Conservation (phyloP, 75 land plant genomes). For the Sequoia sempervirens region DNA sequence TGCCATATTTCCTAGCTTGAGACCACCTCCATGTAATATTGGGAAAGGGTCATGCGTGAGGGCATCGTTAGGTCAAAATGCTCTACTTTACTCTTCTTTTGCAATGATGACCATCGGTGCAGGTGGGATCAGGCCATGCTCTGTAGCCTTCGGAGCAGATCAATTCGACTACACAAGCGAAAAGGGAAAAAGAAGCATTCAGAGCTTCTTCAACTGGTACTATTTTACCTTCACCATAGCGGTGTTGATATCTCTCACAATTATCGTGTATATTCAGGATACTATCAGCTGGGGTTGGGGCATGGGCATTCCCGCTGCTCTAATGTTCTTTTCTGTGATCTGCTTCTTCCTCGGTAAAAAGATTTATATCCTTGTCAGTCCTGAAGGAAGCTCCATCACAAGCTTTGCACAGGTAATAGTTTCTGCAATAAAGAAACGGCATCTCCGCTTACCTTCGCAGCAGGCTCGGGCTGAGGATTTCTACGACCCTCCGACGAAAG, state of each 20-base stretch:
- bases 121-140: constrained; percentile 17
- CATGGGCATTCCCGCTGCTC: constrained; percentile 41
- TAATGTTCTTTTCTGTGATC: constrained; percentile 35
- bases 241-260: constrained; percentile 39
- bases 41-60: constrained; percentile 10
- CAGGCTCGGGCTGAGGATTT: constrained; percentile 10
- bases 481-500: constrained; percentile 29
- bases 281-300: constrained; percentile 57
- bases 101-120: constrained; percentile 43
- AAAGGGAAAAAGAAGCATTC: constrained; percentile 26
- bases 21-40: constrained; percentile 30
- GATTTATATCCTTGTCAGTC: constrained; percentile 37
- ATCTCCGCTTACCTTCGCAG: background rate
- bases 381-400: constrained; percentile 62
- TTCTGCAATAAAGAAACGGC: constrained; percentile 51
- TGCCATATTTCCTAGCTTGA: constrained; percentile 38
- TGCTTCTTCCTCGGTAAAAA: constrained; percentile 44
- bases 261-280: constrained; percentile 62
- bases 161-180: constrained; percentile 21
- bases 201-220: constrained; percentile 76
- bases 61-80: constrained; percentile 28
- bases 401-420: constrained; percentile 43
- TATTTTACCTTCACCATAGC: constrained; percentile 47
- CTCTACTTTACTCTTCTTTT: constrained; percentile 26
- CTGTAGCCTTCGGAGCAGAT: constrained; percentile 44